Base-by-base conservation (phyloP, 2,329 filamentous ascomycete species). In the Tympanopsis confertula region DNA sequence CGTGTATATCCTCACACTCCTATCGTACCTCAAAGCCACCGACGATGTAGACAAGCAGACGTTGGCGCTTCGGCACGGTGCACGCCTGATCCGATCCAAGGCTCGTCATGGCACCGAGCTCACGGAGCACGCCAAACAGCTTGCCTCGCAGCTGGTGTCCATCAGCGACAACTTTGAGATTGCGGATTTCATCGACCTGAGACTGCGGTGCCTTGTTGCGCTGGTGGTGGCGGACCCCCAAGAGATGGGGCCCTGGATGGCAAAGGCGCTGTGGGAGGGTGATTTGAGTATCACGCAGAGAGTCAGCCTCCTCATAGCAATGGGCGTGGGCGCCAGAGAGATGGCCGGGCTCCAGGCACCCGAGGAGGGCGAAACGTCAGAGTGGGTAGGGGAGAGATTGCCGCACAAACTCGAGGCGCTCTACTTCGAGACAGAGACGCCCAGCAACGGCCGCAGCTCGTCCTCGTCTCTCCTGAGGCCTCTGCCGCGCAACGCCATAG, bases 221-320 rank as follows among this genome's bases (percentile, higher is more conserved):
- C 61, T 94, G 5, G 65, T 94, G 0, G 68, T 91, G 2, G 80
- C 85, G 1, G 75, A 84, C 44, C 86, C 91, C 0, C 63, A 74
- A 36, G 68, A 73, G 38, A 86, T 95, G 73, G 88, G 78, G 0
- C 83, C 78, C 13, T 93, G 86, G 81, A 84, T 93, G 41, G 78
- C 82, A 3, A 77, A 79, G 40, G 82, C 83, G 0, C 93, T 91
- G 53, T 96, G 95, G 53, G 81, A 86, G 30, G 88, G 88, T 13
- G 91, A 96, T 52, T 89, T 91, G 56, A 94, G 87, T 0, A 65
- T 96, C 28, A 74, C 80, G 0, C 89, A 96, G 54, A 74, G 91
- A 28, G 84, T 82, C 5, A 75, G 83, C 0, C 70, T 96, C 26
- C 77, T 98, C 37, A 81, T 86, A 15, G 79, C 85, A 0, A 63